Conservation (phyloP, 2,329 filamentous ascomycete genomes). For the Cryoendolithus antarcticus region DNA sequence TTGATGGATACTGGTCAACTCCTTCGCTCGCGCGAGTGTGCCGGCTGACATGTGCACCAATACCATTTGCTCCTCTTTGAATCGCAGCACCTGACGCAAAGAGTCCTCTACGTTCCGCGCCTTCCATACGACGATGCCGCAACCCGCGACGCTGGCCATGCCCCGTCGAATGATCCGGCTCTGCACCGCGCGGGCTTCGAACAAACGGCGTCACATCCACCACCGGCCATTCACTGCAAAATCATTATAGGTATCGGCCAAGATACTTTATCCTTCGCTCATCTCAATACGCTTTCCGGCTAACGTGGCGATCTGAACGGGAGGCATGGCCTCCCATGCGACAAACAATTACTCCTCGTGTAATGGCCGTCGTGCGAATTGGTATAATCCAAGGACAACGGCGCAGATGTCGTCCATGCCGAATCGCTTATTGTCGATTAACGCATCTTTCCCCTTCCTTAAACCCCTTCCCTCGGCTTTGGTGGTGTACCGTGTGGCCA, state of each 20-base stretch:
- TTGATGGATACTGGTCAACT: constrained; percentile 11
- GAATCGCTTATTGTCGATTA: no score
- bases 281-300: neutral
- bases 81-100: constrained; percentile 7
- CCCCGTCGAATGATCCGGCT: no score
- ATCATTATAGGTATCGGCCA: constrained; percentile 5
- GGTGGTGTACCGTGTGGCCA: constrained; percentile 1
- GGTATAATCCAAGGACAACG: constrained; percentile 10
- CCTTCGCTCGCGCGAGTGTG: constrained; percentile 9
- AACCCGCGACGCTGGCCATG: neutral
- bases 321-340: neutral
- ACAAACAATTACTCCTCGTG: constrained; percentile 9
- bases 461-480: constrained; percentile 1
- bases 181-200: neutral
- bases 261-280: constrained; percentile 5
- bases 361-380: constrained; percentile 3
- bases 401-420: constrained; percentile 4
- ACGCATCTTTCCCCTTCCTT: no score
- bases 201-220: neutral
- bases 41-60: constrained; percentile 13
- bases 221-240: constrained; percentile 4
- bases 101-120: constrained; percentile 6
- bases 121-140: constrained; percentile 1
- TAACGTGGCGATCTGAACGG: constrained; percentile 5
- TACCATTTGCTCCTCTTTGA: constrained; percentile 12